These are phyloP conservation scores for Geotrichum fermentans DNA, from an alignment of 1,139 yeast species.

Conservation along the genomic window DNA sequence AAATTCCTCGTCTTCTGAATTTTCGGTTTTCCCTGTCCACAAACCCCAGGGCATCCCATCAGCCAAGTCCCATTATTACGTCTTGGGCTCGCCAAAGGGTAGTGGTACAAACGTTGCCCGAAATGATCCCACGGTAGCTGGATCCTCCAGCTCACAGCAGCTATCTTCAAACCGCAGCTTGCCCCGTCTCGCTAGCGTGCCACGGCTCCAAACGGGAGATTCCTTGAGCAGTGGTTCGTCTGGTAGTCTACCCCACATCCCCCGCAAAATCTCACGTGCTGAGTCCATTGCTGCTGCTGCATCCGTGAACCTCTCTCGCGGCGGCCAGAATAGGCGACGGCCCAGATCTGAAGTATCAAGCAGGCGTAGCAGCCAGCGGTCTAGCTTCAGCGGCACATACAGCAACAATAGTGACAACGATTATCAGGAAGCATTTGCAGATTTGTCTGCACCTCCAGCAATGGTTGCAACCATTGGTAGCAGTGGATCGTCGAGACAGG, in stretches of 20 bases:
- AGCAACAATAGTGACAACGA: background rate
- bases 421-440: background rate
- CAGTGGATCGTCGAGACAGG: background rate
- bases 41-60: background rate
- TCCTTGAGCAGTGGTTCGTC: background rate
- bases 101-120: background rate
- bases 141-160: too few relatives aligned
- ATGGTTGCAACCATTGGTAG: background rate
- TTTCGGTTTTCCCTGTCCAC: slow-evolving; percentile 3
- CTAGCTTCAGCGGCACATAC: background rate
- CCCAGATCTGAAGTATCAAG: background rate
- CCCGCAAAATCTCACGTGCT: slow-evolving; percentile 12
- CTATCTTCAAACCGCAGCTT: slow-evolving; percentile 3
- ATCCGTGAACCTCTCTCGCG: slow-evolving; percentile 12
- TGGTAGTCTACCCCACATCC: background rate
- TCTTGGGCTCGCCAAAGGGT: slow-evolving; percentile 5
- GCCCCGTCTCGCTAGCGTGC: slow-evolving; percentile 1
- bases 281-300: slow-evolving; percentile 13
- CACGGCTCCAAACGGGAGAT: slow-evolving; percentile 1
- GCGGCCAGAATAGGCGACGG: slow-evolving; percentile 16
- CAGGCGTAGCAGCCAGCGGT: slow-evolving; percentile 1
- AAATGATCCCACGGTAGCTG: too few relatives aligned
- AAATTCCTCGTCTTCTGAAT: slow-evolving; percentile 9
- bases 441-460: background rate
- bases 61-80: slow-evolving; percentile 4